Conservation (phyloP, 2,329 filamentous ascomycete genomes). For the Colletotrichum abscissum region DNA sequence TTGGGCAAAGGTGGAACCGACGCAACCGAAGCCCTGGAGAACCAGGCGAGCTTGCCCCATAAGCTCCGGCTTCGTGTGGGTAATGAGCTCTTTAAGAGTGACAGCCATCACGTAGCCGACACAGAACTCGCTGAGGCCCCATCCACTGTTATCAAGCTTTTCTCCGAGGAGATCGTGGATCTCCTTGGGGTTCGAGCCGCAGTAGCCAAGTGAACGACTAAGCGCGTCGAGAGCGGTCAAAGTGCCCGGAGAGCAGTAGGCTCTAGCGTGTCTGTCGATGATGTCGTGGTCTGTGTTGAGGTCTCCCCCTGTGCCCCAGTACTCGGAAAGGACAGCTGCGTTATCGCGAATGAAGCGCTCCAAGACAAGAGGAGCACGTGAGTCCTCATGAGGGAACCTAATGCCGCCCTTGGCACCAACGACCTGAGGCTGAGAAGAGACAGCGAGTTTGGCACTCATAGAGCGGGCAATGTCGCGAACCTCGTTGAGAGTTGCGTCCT, state of each 20-base stretch:
- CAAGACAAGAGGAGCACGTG: neutral
- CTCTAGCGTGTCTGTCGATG: neutral
- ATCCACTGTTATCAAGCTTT: neutral
- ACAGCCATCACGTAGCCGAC: slow-evolving; percentile 4
- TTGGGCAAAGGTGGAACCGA: neutral
- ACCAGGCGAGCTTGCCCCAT: neutral
- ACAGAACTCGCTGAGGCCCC: slow-evolving; percentile 1
- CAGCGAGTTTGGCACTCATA: neutral
- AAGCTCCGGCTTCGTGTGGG: neutral
- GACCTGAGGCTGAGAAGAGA: slow-evolving; percentile 3
- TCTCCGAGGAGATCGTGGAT: slow-evolving; percentile 1
- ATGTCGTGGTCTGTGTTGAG: neutral
- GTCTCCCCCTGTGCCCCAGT: neutral
- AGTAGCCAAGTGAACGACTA: neutral
- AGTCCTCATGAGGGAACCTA: neutral
- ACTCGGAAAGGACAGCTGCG: neutral
- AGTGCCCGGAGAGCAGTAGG: neutral
- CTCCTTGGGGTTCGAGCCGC: neutral
- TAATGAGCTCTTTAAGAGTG: neutral
- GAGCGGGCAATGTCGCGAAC: neutral
- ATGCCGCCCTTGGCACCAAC: neutral
- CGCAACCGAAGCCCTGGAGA: slow-evolving; percentile 7
- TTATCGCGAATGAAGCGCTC: neutral
- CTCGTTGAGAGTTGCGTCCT: neutral
- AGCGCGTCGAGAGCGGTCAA: neutral